phyloP scores from a whole-genome alignment of 2,329 filamentous ascomycete genomes.

The Pseudogymnoascus sp. region DNA sequence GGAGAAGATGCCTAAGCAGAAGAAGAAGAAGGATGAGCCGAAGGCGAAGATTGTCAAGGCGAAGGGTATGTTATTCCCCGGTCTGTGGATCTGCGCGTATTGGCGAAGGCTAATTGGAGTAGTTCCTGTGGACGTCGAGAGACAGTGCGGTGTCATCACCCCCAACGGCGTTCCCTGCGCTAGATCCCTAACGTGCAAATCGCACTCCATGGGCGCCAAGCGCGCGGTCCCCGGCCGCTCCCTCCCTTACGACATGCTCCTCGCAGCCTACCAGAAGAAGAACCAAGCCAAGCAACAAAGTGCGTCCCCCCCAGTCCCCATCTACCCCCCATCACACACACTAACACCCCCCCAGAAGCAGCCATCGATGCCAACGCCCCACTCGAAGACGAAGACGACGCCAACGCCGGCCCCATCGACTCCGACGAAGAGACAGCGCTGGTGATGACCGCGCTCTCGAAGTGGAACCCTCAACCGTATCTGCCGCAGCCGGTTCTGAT shows the following conservation, averaged over 20 bases:
- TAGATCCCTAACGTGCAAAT: constrained; percentile 85
- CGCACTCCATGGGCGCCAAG: constrained; percentile 91
- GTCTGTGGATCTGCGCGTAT: not conserved
- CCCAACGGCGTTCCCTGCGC: constrained; percentile 83
- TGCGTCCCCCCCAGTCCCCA: constrained; percentile 39
- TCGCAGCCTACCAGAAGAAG: constrained; percentile 89
- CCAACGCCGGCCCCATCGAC: constrained; percentile 74
- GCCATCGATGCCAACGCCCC: constrained; percentile 92
- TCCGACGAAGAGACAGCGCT: constrained; percentile 89
- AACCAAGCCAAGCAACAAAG: constrained; percentile 98
- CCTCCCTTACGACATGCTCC: constrained; percentile 84
- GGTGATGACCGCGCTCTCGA: constrained; percentile 74
- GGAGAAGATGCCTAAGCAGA: constrained; percentile 78
- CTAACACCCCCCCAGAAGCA: constrained; percentile 55
- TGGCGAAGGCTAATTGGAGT: not conserved
- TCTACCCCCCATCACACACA: constrained; percentile 12
- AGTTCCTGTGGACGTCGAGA: constrained; percentile 87
- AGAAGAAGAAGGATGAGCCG: constrained; percentile 92
- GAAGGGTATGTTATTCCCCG: constrained; percentile 51
- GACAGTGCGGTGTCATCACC: constrained; percentile 82
- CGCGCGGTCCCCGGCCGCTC: constrained; percentile 79
- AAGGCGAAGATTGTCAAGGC: constrained; percentile 78
- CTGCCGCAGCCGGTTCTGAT: constrained; percentile 57
- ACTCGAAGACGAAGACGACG: constrained; percentile 76
- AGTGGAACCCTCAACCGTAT: constrained; percentile 72